These are phyloP conservation scores for Neurospora tetrasperma DNA, from an alignment of 495 filamentous ascomycete species.

Conservation along the genomic window DNA sequence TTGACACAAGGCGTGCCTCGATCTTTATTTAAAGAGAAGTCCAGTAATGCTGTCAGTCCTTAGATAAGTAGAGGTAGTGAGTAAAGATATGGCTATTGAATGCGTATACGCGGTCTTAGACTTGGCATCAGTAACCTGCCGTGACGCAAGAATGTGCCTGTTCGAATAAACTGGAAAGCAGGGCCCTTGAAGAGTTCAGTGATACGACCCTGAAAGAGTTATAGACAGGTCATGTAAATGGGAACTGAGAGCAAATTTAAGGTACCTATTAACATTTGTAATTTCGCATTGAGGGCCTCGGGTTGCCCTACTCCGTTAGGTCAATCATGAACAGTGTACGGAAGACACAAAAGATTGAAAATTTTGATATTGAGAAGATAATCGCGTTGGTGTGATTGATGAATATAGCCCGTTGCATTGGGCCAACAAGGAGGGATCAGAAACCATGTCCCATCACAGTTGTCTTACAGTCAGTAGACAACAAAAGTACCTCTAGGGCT, in stretches of 20 bases:
- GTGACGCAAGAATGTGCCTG: not conserved
- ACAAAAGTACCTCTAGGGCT: not conserved
- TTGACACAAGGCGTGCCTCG: not conserved
- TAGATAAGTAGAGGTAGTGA: not conserved
- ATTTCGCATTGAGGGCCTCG: not conserved
- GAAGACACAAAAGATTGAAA: not conserved
- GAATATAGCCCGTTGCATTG: not conserved
- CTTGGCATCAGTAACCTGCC: not conserved
- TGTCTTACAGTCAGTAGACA: not conserved
- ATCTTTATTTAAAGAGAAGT: not conserved
- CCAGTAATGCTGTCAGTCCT: not conserved
- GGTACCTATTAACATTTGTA: too few species aligned
- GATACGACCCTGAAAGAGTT: not conserved
- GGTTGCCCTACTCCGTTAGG: not conserved
- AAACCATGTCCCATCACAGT: not conserved
- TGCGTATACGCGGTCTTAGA: too few species aligned
- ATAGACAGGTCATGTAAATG: too few species aligned
- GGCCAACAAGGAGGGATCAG: not conserved
- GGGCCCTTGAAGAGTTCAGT: not conserved
- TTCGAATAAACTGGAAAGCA: not conserved
- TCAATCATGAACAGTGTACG: not conserved
- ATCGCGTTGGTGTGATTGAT: too few species aligned
- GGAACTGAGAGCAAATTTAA: not conserved
- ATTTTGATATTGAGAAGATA: too few species aligned
- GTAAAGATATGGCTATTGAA: not conserved